Evolutionary conservation across 257 asterid genomes (phyloP), one percentile per base, ranked within the genome.

Genomic region (Striga asiatica): DNA sequence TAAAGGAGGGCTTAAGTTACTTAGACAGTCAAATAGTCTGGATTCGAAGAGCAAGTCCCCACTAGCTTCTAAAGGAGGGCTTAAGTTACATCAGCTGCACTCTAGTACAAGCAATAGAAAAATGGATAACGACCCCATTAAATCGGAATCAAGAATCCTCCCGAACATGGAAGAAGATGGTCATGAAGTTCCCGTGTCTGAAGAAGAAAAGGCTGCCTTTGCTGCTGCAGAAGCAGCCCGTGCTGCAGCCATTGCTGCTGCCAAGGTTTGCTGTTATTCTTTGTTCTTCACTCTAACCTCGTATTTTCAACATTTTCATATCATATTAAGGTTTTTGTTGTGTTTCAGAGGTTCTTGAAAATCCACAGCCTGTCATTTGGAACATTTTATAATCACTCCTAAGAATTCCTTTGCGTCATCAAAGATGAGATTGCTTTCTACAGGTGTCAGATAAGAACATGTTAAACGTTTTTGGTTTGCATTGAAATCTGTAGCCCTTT

Each of bases 221-320:
- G 94, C 84, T 45, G 93, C 91, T 56, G 95, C 95, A 50, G 99
- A 92, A 73, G 95, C 86, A 57, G 94, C 99, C 65, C 94, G 80
- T 50, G 78, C 81, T 76, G 95, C 97, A 18, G 97, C 94, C 43
- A 53, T 80, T 71, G 94, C 95, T 47, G 99, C 97, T 72, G 97
- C 89, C 19, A 81, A 92, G 97, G 99, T 92, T 74, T 64, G 92
- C 66, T 58, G 55, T 41, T 58, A 28, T 24, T 53, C 53, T 66
- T 31, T 58, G 64, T 50, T 63, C 35, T 49, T 19, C 64, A 37
- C 55, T 55, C 60, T 55, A 41, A 54, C 58, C 43, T 58, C 45
- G 22, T 43, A 35, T n/a, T n/a, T n/a, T n/a, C n/a, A n/a, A n/a
- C n/a, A n/a, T n/a, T n/a, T n/a, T n/a, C n/a, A n/a, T n/a, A n/a